These are phyloP conservation scores for Penicillium samsonianum DNA, from an alignment of 495 filamentous ascomycete species.

Conservation along the genomic window DNA sequence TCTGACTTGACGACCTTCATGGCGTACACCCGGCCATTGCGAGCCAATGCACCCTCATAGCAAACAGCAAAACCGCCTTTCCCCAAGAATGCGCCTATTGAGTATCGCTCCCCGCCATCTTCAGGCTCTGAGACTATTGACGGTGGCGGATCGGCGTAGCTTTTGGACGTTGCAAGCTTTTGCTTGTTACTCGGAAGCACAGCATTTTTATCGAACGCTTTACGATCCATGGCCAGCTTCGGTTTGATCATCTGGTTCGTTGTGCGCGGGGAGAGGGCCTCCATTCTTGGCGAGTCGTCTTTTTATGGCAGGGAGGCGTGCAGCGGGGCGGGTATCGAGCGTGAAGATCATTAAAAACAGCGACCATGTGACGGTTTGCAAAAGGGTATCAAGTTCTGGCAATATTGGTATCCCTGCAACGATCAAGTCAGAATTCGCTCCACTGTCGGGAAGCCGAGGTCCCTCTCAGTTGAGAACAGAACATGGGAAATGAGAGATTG, in stretches of 20 bases:
- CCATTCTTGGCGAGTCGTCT: constrained; percentile 47
- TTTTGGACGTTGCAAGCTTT: constrained; percentile 46
- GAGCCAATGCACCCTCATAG: constrained; percentile 69
- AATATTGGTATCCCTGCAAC: constrained; percentile 37
- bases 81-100: constrained; percentile 79
- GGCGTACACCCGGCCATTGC: constrained; percentile 68
- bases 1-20: constrained; percentile 89
- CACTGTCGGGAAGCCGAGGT: constrained; percentile 26
- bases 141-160: constrained; percentile 77
- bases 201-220: constrained; percentile 57
- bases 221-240: constrained; percentile 42
- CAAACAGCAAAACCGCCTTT: constrained; percentile 97
- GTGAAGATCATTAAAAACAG: constrained; percentile 24
- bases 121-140: constrained; percentile 74
- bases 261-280: constrained; percentile 71
- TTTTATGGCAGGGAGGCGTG: constrained; percentile 11
- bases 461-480: constrained; percentile 8
- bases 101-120: constrained; percentile 73
- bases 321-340: constrained; percentile 25
- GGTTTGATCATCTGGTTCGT: constrained; percentile 59
- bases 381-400: constrained; percentile 30
- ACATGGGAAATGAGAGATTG: constrained; percentile 5
- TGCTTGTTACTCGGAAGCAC: constrained; percentile 47
- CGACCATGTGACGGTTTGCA: constrained; percentile 16
- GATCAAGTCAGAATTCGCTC: constrained; percentile 21